These are phyloP conservation scores for Cladosporium phlei DNA, from an alignment of 2,329 filamentous ascomycete genomes.

Conservation along the genomic window DNA sequence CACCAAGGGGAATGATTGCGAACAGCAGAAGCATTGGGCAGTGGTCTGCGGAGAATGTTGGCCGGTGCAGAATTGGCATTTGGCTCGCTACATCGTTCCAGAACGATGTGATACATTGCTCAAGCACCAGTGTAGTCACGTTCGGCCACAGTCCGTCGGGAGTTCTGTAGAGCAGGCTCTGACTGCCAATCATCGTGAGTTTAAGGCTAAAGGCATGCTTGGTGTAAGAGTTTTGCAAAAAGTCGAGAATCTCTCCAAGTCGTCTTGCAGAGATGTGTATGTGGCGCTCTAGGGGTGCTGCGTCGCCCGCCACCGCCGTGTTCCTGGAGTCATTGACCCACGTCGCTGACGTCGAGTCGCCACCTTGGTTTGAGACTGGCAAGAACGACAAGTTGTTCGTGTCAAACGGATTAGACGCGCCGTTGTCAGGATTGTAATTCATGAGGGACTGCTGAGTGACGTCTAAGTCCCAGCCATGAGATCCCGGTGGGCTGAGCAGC, in stretches of 20 bases:
- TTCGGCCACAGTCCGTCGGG: not conserved
- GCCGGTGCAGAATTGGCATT: conserved; percentile 84
- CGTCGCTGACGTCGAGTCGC: not conserved
- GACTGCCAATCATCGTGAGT: not conserved
- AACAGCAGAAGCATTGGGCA: conserved; percentile 76
- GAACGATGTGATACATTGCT: conserved; percentile 74
- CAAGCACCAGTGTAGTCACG: not conserved
- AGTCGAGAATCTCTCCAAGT: not conserved
- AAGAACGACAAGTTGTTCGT: not conserved
- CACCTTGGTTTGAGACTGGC: not conserved
- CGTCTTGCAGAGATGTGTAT: not conserved
- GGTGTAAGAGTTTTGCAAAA: not conserved
- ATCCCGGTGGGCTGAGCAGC: conserved; percentile 26
- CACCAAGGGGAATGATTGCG: conserved; percentile 62
- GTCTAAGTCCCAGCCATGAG: conserved; percentile 23
- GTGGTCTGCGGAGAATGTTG: conserved; percentile 80
- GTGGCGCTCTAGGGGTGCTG: not conserved
- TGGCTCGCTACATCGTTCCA: conserved; percentile 91
- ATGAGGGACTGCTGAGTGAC: conserved; percentile 23
- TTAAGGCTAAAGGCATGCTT: not conserved
- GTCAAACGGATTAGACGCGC: not conserved
- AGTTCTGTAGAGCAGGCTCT: not conserved
- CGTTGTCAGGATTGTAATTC: conserved; percentile 18
- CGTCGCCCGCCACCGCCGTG: not conserved
- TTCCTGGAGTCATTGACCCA: too few species aligned